Conservation (phyloP, 306 rosid genomes). For the Gastrolobium bilobum region DNA sequence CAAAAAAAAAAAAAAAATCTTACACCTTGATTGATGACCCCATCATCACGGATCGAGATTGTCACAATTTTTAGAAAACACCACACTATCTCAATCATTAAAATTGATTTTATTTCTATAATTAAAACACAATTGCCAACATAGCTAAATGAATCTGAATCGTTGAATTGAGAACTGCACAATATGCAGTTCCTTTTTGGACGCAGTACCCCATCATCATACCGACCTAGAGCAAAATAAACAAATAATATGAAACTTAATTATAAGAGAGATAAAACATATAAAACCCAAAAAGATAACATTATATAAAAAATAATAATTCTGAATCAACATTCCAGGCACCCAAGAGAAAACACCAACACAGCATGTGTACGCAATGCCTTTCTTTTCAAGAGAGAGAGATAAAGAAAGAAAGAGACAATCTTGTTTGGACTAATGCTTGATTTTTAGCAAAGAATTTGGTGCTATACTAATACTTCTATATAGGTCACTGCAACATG, state of each 20-base stretch:
- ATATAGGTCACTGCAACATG: not conserved
- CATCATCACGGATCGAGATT: slow-evolving; percentile 1
- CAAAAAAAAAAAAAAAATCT: slow-evolving; percentile 36
- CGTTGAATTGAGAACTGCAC: too few species aligned
- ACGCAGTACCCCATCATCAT: too few species aligned
- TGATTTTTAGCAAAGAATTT: not conserved
- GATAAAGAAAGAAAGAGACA: not conserved
- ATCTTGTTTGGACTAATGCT: too few species aligned
- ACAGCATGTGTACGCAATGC: slow-evolving; percentile 36
- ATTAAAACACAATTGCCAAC: too few species aligned
- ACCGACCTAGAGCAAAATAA: not conserved
- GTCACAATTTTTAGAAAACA: not conserved
- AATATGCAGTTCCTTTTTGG: too few species aligned
- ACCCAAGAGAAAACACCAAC: slow-evolving; percentile 38
- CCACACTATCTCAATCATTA: not conserved
- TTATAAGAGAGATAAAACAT: slow-evolving; percentile 2
- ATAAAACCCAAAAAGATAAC: not conserved
- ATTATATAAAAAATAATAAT: not conserved
- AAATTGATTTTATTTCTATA: too few species aligned
- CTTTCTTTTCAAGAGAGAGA: not conserved
- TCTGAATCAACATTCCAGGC: slow-evolving; percentile 27
- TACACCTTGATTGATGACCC: slow-evolving; percentile 6
- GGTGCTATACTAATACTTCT: not conserved
- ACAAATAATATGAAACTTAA: slow-evolving; percentile 9
- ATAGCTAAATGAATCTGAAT: not conserved